Percentiles rank a stretch among this genome's conserved stretches.
Evolutionary conservation across 2,329 filamentous ascomycete genomes (phyloP).

Genomic region (Phialophora chinensis): DNA sequence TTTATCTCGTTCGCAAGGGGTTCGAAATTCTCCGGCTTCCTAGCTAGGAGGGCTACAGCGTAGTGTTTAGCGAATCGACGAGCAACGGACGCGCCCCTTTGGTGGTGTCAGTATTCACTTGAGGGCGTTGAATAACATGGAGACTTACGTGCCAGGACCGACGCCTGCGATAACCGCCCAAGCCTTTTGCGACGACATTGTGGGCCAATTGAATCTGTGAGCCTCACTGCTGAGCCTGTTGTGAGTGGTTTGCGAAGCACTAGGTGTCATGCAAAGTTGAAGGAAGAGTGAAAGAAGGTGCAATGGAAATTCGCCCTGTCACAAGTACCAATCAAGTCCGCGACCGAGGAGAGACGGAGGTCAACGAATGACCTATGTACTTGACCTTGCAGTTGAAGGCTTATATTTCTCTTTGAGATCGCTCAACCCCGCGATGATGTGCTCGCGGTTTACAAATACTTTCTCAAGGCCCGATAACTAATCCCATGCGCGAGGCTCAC

Average conservation of each 20-base stretch:
- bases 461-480: slow-evolving; percentile 26
- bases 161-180: slow-evolving; percentile 56
- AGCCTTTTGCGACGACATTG: slow-evolving; percentile 44
- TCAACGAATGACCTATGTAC: slow-evolving; percentile 1
- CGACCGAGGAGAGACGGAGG: not conserved
- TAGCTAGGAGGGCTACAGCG: slow-evolving; percentile 64
- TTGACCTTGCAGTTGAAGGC: not conserved
- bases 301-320: not conserved
- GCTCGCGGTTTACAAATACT: slow-evolving; percentile 35
- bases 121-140: not conserved
- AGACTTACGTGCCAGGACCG: slow-evolving; percentile 50
- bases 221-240: slow-evolving; percentile 23
- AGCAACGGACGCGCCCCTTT: slow-evolving; percentile 64
- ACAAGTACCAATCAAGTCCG: not conserved
- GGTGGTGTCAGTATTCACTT: slow-evolving; percentile 5
- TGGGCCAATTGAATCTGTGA: slow-evolving; percentile 18
- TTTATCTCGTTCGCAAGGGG: slow-evolving; percentile 66
- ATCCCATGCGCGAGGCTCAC: slow-evolving; percentile 19
- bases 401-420: slow-evolving; percentile 9
- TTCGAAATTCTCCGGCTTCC: slow-evolving; percentile 63
- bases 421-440: slow-evolving; percentile 35
- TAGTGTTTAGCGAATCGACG: slow-evolving; percentile 65
- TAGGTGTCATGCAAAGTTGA: slow-evolving; percentile 3
- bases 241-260: slow-evolving; percentile 15
- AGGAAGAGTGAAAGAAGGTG: not conserved